Percentiles rank a stretch among this genome's conserved stretches.
Evolutionary conservation across 257 asterid genomes (phyloP).

Genomic region (Paulownia fortunei): DNA sequence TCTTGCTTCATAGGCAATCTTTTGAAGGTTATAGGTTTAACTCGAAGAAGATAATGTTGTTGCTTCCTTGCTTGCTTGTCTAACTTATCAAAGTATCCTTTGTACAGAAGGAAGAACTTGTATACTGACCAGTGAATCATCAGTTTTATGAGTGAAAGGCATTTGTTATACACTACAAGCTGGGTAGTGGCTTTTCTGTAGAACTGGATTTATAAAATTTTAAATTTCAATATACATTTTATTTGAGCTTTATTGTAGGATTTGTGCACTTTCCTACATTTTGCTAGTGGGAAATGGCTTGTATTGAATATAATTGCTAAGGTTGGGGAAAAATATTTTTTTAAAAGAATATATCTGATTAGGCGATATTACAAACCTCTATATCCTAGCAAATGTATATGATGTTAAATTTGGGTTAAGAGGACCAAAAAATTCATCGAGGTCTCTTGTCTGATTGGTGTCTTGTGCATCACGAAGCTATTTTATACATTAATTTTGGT

Average conservation of each 20-base stretch:
- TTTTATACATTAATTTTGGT: too few relatives aligned
- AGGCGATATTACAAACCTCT: background rate
- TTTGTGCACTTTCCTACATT: background rate
- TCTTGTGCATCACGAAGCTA: background rate
- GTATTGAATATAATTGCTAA: background rate
- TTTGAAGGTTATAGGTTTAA: background rate
- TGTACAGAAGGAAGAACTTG: background rate
- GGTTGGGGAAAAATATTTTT: too few relatives aligned
- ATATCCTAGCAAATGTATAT: background rate
- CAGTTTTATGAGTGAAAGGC: slow-evolving; percentile 10
- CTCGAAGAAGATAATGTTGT: too few relatives aligned
- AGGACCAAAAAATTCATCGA: background rate
- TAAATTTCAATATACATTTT: background rate
- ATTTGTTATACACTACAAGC: background rate
- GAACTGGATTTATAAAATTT: background rate
- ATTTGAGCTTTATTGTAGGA: background rate
- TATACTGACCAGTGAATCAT: slow-evolving; percentile 3
- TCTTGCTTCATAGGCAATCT: background rate
- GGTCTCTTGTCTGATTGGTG: background rate
- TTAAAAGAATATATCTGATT: background rate
- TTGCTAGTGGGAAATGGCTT: background rate
- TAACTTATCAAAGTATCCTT: background rate
- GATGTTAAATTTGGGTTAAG: background rate
- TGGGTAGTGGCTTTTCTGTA: background rate
- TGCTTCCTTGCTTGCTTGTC: background rate